Base-by-base conservation (phyloP, 1,139 yeast genomes). In the Diutina neorugosa region DNA sequence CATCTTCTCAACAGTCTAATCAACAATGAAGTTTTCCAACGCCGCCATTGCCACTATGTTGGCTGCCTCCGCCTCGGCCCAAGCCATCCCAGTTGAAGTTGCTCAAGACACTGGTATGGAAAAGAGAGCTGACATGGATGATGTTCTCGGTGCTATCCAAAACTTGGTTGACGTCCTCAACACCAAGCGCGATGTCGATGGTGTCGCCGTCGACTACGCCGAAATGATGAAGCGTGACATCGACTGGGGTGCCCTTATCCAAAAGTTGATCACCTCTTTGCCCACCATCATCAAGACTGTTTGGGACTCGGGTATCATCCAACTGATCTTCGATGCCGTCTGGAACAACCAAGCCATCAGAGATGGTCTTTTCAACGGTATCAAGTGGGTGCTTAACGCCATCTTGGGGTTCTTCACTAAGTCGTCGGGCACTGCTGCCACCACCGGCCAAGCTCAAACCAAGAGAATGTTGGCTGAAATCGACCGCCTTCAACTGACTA, bases 281-380 rank as follows among this genome's bases (percentile, higher is more conserved):
- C 50, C 50, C 14, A n/a, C n/a, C 12, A 2, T 68, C 18, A 61
- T 67, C 49, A 56, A 57, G 51, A 57, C 62, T 8, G 63, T 69
- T 52, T 53, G 63, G 18, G 59, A 61, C 51, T 63, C 69, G 19
- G 68, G 63, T 9, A 57, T 67, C 46, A 59, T 65, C 23, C 59
- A 62, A 31, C 57, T 60, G 19, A 59, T 67, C 51, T 59, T 67
- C 51, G 55, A 54, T 19, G 58, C 63, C 11, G 57, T 68, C 40
- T 58, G 65, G 53, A 62, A 63, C 54, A 63, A 66, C 56, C 61
- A 60, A 52, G 56, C 60, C 7, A 55, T 65, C 44, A 52, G 23
- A 16, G 50, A 46, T 16, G 40, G 21, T 16, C 6, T 46, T 7
- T 27, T 27, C n/a, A 21, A 27, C 23, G 50, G n/a, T 8, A 11